Percentiles rank a stretch among this genome's conserved stretches.
Conservation (phyloP, 1,284 basidiomycete genomes). For the Trametes polyzona region DNA sequence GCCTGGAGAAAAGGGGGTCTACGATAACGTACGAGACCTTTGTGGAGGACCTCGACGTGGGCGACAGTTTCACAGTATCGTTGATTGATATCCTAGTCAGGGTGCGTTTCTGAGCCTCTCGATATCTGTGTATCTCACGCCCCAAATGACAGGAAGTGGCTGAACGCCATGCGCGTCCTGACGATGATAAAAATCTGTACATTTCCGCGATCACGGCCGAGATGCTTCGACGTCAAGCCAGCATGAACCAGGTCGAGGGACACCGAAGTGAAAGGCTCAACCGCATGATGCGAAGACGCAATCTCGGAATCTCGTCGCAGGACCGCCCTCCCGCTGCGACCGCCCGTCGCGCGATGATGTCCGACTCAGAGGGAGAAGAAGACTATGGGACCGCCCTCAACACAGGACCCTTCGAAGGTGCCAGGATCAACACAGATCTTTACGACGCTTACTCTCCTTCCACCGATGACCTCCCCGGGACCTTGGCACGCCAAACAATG, state of each 20-base stretch:
- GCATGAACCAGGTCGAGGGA: too few relatives aligned
- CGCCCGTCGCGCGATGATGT: constrained; percentile 53
- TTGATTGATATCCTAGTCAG: constrained; percentile 74
- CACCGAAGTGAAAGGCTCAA: too few relatives aligned
- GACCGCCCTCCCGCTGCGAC: constrained; percentile 35
- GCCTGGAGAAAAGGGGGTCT: constrained; percentile 60
- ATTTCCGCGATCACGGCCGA: constrained; percentile 68
- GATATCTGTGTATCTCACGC: background rate
- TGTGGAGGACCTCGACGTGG: constrained; percentile 69
- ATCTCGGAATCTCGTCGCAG: constrained; percentile 18
- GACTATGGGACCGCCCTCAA: constrained; percentile 53
- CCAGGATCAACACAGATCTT: constrained; percentile 57
- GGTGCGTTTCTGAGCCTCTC: constrained; percentile 45
- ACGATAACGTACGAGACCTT: constrained; percentile 70
- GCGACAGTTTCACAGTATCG: constrained; percentile 74
- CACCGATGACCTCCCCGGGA: constrained; percentile 20
- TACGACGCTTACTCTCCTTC: constrained; percentile 40
- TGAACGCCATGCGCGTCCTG: constrained; percentile 61
- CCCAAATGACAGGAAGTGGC: constrained; percentile 62
- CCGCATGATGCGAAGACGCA: too few relatives aligned
- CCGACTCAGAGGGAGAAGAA: constrained; percentile 55
- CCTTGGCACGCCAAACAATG: constrained; percentile 13
- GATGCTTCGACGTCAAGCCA: too few relatives aligned
- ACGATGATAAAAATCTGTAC: constrained; percentile 54
- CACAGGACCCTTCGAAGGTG: constrained; percentile 48